A percentile compares a stretch with the other conserved stretches of the same genome.
These are phyloP conservation scores for Macrocybe gigantea DNA, from an alignment of 768 basidiomycete species.

Conservation along the genomic window DNA sequence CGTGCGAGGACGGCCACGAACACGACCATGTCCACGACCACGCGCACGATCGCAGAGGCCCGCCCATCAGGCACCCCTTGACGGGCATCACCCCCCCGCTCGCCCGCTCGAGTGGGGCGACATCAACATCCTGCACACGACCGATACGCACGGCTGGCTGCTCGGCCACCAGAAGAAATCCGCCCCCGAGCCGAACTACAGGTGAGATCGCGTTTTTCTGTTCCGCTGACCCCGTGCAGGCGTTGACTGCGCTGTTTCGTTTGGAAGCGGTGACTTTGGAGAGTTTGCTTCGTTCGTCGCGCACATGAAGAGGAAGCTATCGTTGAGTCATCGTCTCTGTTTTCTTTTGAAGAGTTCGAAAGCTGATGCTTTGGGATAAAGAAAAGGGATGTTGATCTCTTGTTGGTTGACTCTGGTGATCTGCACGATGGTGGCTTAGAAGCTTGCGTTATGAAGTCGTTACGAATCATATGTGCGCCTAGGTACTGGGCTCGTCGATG, in stretches of 20 bases:
- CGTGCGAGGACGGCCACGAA: conserved; percentile 17
- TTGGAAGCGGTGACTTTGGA: conserved; percentile 27
- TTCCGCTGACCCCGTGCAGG: not conserved
- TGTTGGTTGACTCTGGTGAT: conserved; percentile 81
- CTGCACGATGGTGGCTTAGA: conserved; percentile 53
- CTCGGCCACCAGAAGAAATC: conserved; percentile 76
- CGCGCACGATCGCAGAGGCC: conserved; percentile 27
- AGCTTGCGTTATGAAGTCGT: no score
- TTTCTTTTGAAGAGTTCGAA: not conserved
- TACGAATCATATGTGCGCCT: not conserved
- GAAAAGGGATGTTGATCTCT: conserved; percentile 72
- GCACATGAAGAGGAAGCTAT: conserved; percentile 63
- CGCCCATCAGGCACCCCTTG: conserved; percentile 13
- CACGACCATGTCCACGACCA: conserved; percentile 21
- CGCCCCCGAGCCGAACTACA: conserved; percentile 75
- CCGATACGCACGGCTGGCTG: conserved; percentile 70
- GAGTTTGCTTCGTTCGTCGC: conserved; percentile 14
- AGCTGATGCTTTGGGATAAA: conserved; percentile 13
- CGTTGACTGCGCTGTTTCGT: not conserved
- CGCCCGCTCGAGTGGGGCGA: conserved; percentile 81
- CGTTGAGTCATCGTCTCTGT: conserved; percentile 23
- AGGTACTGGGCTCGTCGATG: conserved; percentile 78
- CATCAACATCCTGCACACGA: conserved; percentile 82
- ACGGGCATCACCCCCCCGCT: conserved; percentile 49
- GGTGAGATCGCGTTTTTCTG: conserved; percentile 22